These are phyloP conservation scores for Myriosclerotinia scirpicola DNA, from an alignment of 2,329 filamentous ascomycete species.

Conservation along the genomic window DNA sequence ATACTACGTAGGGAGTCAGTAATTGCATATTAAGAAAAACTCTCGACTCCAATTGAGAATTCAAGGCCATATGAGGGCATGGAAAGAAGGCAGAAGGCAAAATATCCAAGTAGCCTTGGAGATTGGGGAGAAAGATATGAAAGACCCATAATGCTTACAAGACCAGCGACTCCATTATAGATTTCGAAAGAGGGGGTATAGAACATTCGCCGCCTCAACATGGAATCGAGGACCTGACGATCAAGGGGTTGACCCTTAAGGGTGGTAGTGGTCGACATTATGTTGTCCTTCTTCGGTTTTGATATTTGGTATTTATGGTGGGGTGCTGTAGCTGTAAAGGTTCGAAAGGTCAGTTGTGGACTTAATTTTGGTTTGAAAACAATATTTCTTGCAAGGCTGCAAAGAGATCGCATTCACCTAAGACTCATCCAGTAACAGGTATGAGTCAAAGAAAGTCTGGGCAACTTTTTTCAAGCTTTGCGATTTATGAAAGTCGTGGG, in stretches of 20 bases:
- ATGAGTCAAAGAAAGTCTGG: conserved; percentile 29
- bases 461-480: conserved; percentile 23
- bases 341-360: conserved; percentile 37
- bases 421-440: conserved; percentile 34
- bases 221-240: conserved; percentile 74
- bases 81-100: background rate
- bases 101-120: background rate
- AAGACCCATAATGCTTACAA: conserved; percentile 53
- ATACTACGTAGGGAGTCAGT: conserved; percentile 4
- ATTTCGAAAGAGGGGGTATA: conserved; percentile 96
- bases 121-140: background rate
- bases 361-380: conserved; percentile 26
- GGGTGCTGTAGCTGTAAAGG: conserved; percentile 44
- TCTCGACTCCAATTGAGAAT: background rate
- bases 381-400: conserved; percentile 43
- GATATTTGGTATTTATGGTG: conserved; percentile 40
- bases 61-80: background rate
- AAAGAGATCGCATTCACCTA: conserved; percentile 45
- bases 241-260: conserved; percentile 90
- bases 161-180: conserved; percentile 82
- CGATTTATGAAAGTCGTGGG: conserved; percentile 8
- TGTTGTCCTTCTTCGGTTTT: conserved; percentile 31
- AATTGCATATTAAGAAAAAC: background rate
- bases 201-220: conserved; percentile 87
- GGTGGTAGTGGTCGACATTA: conserved; percentile 67